Base-by-base conservation (phyloP, 306 rosid genomes). In the Prunus davidiana region DNA sequence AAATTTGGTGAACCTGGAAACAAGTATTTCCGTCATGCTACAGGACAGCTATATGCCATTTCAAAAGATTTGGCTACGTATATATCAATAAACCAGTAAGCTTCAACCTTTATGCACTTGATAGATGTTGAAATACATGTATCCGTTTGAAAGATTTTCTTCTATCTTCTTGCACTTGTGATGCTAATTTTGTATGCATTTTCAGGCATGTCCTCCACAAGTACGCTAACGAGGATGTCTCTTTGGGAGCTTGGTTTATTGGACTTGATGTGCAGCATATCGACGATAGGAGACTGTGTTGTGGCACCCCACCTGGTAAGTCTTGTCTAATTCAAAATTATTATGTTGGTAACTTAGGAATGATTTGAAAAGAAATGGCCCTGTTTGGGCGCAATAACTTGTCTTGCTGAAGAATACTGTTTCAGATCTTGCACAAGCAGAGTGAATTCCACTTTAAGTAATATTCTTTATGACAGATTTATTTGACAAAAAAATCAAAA, bases 11-110 rank as follows among this genome's bases (percentile, higher is more conserved):
- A 96, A 87, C 50, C 91, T 6, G 99, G 99, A 74, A 96, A 96
- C 90, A 96, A 78, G 86, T 96, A 96, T 84, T 96, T 96, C 84
- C 98, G 99, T 64, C 99, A 96, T 18, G 99, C 99, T 81, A 96
- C 99, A 0, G 99, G 99, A 47, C 99, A 96, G 80, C 83, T 96
- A 64, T 96, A 96, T 74, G 99, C 99, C 64, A 84, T 96, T 79
- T 96, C 99, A 58, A 96, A 85, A 58, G 98, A 96, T 78, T 84
- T 96, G 91, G 99, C 99, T 34, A 64, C 93, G 6, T 96, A 96
- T 78, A 84, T 96, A 79, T 91, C 97, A 9, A 83, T 81, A 18
- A 91, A 96, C 89, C 93, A 88, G 99, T 96, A 91, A 79, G 98
- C 64, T 71, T 82, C 50, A 28, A 72, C 51, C 75, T 46, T 47